phyloP scores from a whole-genome alignment of 306 rosid genomes.

The Vigna radiata region DNA sequence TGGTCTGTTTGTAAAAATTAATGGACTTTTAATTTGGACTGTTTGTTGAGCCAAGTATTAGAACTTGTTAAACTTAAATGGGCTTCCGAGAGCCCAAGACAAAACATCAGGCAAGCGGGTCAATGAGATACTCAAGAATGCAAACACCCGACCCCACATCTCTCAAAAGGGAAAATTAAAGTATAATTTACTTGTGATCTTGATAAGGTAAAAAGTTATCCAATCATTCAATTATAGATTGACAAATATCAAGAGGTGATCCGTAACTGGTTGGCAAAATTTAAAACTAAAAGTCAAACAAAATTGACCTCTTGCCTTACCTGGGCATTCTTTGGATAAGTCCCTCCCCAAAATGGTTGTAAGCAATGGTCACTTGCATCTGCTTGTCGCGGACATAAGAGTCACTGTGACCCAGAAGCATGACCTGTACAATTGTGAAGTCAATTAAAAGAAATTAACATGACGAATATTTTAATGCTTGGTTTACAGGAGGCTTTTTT shows the following conservation, averaged over 20 bases:
- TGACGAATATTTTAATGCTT: not conserved
- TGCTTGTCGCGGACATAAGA: slow-evolving; percentile 82
- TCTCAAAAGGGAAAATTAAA: not conserved
- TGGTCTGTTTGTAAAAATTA: not conserved
- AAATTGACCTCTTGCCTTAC: slow-evolving; percentile 44
- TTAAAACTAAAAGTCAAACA: not conserved
- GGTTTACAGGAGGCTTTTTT: too few species aligned
- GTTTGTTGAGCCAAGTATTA: not conserved
- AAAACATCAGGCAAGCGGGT: not conserved
- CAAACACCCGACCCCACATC: not conserved
- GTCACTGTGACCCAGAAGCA: slow-evolving; percentile 94
- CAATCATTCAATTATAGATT: too few species aligned
- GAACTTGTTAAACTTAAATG: not conserved
- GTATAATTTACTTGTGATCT: not conserved
- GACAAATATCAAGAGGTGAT: not conserved
- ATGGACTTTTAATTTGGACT: not conserved
- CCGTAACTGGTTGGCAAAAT: not conserved
- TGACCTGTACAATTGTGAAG: slow-evolving; percentile 63
- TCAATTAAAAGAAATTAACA: not conserved
- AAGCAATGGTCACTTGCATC: slow-evolving; percentile 98
- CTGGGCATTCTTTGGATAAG: slow-evolving; percentile 99
- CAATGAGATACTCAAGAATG: not conserved
- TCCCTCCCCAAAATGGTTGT: slow-evolving; percentile 98
- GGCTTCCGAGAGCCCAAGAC: slow-evolving; percentile 26
- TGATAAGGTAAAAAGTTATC: too few species aligned